Evolutionary conservation across 495 filamentous ascomycete genomes (phyloP).

Genomic region (Penicillium macrosclerotiorum): DNA sequence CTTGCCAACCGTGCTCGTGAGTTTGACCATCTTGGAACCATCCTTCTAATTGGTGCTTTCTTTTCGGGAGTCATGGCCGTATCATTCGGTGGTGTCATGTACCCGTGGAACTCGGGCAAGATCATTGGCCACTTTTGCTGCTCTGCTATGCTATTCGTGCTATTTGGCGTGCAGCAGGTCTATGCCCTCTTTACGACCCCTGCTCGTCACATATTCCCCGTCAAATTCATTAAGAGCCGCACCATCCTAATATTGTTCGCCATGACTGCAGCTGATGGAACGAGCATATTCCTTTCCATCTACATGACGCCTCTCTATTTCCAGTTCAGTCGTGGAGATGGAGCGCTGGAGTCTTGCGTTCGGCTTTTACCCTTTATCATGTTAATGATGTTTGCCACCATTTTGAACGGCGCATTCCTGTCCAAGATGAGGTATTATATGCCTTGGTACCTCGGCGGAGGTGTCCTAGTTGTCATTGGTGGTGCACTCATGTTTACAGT

Average conservation of each 20-base stretch:
- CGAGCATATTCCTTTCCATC: slow-evolving; percentile 33
- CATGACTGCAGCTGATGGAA: slow-evolving; percentile 25
- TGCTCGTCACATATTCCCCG: slow-evolving; percentile 48
- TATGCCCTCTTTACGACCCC: slow-evolving; percentile 47
- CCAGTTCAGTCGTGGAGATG: slow-evolving; percentile 40
- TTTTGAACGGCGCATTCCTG: too few relatives aligned
- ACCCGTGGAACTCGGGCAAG: slow-evolving; percentile 22
- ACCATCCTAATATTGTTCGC: slow-evolving; percentile 44
- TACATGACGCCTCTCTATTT: slow-evolving; percentile 54
- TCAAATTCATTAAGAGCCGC: slow-evolving; percentile 35
- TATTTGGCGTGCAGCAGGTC: slow-evolving; percentile 43
- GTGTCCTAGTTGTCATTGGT: too few relatives aligned
- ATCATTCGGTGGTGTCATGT: slow-evolving; percentile 31
- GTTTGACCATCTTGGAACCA: slow-evolving; percentile 30
- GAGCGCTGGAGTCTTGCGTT: slow-evolving; percentile 35
- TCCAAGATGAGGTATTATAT: too few relatives aligned
- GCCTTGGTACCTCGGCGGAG: too few relatives aligned
- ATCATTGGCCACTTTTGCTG: slow-evolving; percentile 26
- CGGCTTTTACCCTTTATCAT: slow-evolving; percentile 31
- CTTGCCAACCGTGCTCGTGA: slow-evolving; percentile 23
- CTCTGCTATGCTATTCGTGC: slow-evolving; percentile 17
- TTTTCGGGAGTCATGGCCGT: slow-evolving; percentile 25
- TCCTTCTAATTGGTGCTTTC: slow-evolving; percentile 23
- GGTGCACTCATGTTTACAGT: too few relatives aligned
- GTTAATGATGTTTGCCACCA: too few relatives aligned